Evolutionary conservation across 345 rosid genomes (phyloP).

Genomic region (Geranium brycei): DNA sequence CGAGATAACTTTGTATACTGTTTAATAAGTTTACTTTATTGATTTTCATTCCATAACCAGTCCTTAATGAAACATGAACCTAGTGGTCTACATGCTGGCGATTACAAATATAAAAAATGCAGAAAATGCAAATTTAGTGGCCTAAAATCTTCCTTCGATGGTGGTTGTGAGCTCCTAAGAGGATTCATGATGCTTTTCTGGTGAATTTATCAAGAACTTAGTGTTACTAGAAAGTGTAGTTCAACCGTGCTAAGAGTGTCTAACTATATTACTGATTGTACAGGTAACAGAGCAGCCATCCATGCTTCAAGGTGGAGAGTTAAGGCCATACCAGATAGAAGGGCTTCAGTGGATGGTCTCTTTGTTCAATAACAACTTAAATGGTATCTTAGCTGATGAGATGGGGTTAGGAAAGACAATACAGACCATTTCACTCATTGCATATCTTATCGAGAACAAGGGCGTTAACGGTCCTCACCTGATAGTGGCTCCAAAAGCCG

Average conservation of each 20-base stretch:
- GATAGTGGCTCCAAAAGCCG: conserved; percentile 99
- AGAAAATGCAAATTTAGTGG: no score
- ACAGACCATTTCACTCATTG: conserved; percentile 86
- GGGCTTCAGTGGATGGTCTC: conserved; percentile 99
- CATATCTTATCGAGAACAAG: conserved; percentile 82
- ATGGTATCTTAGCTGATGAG: conserved; percentile 99
- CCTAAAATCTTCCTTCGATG: no score
- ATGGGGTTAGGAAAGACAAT: conserved; percentile 99
- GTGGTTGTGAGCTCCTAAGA: no score
- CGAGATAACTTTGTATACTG: no score
- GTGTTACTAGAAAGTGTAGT: neutral
- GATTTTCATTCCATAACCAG: no score
- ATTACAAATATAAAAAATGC: no score
- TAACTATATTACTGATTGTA: conserved; percentile 5
- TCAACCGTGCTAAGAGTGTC: neutral
- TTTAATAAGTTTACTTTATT: no score
- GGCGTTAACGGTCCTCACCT: conserved; percentile 83
- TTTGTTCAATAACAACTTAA: conserved; percentile 86
- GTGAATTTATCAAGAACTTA: neutral
- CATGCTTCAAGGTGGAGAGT: conserved; percentile 82
- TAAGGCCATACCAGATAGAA: conserved; percentile 84
- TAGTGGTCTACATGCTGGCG: no score
- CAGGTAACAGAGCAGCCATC: conserved; percentile 96
- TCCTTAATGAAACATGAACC: no score
- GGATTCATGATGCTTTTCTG: no score